Evolutionary conservation across 441 rosid species (phyloP).

Genomic region (Hura crepitans): DNA sequence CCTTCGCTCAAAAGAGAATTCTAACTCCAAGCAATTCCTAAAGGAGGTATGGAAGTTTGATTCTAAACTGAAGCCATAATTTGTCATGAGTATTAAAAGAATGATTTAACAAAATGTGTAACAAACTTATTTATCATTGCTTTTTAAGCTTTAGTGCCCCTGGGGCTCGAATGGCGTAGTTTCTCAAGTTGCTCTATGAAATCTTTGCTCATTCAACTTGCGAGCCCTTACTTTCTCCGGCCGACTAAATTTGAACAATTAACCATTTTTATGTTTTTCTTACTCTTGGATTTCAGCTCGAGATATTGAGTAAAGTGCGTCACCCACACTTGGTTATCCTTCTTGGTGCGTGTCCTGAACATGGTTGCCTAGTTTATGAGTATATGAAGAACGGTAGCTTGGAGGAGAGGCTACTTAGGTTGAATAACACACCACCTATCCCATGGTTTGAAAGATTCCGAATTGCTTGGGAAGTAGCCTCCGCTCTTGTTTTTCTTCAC

Average conservation of each 20-base stretch:
- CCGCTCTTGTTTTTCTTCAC: constrained; percentile 79
- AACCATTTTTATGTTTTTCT: background rate
- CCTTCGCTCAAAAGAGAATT: constrained; percentile 58
- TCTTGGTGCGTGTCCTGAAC: constrained; percentile 83
- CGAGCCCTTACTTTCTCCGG: background rate
- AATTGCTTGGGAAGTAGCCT: constrained; percentile 91
- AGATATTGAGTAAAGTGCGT: constrained; percentile 72
- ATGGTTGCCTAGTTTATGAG: constrained; percentile 71
- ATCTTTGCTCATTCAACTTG: background rate
- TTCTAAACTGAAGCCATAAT: background rate
- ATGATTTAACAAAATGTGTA: background rate
- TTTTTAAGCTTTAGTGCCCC: background rate
- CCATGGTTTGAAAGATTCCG: constrained; percentile 80
- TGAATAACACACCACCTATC: constrained; percentile 49
- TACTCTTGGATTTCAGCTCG: constrained; percentile 47
- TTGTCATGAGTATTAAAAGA: background rate
- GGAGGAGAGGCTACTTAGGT: constrained; percentile 56
- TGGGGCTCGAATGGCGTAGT: background rate
- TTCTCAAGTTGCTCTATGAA: background rate
- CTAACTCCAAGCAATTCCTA: constrained; percentile 57
- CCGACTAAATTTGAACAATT: background rate
- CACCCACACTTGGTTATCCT: constrained; percentile 92
- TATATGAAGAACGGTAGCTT: constrained; percentile 89
- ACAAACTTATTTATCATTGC: background rate
- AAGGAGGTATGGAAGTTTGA: constrained; percentile 60